These are phyloP conservation scores for Allantophomopsis lycopodina DNA, from an alignment of 2,329 filamentous ascomycete species.

Conservation along the genomic window DNA sequence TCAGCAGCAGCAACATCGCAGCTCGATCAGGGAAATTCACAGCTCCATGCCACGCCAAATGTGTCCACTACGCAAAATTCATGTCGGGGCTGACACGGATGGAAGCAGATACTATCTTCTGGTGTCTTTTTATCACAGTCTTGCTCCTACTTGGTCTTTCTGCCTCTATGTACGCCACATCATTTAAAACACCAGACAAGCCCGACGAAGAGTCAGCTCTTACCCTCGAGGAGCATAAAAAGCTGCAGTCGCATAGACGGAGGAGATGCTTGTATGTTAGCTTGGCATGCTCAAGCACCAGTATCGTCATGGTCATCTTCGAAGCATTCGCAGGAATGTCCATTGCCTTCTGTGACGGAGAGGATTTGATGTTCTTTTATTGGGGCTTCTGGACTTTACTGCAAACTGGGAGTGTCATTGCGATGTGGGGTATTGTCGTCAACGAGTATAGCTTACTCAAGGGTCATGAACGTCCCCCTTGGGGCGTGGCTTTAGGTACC, in stretches of 20 bases:
- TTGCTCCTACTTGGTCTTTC: constrained; percentile 28
- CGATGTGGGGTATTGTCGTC: constrained; percentile 38
- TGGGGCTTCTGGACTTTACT: constrained; percentile 46
- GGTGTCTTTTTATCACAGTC: constrained; percentile 29
- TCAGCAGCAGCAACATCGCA: background rate
- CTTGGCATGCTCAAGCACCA: constrained; percentile 27
- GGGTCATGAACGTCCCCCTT: constrained; percentile 35
- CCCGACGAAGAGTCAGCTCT: background rate
- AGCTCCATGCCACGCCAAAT: constrained; percentile 17
- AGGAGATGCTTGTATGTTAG: constrained; percentile 26
- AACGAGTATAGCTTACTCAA: constrained; percentile 31
- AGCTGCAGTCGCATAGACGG: constrained; percentile 1
- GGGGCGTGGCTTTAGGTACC: constrained; percentile 41
- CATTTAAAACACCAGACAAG: background rate
- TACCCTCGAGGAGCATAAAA: background rate
- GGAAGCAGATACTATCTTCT: constrained; percentile 32
- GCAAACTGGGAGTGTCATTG: constrained; percentile 39
- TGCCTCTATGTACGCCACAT: constrained; percentile 13
- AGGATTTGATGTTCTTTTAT: constrained; percentile 41
- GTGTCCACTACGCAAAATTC: constrained; percentile 28
- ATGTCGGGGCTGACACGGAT: constrained; percentile 25
- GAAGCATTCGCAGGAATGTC: constrained; percentile 29
- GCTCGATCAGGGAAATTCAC: constrained; percentile 22
- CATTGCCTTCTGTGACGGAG: constrained; percentile 37
- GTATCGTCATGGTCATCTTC: constrained; percentile 32